These are phyloP conservation scores for Ammopiptanthus mongolicus DNA, from an alignment of 306 rosid species.

Conservation along the genomic window DNA sequence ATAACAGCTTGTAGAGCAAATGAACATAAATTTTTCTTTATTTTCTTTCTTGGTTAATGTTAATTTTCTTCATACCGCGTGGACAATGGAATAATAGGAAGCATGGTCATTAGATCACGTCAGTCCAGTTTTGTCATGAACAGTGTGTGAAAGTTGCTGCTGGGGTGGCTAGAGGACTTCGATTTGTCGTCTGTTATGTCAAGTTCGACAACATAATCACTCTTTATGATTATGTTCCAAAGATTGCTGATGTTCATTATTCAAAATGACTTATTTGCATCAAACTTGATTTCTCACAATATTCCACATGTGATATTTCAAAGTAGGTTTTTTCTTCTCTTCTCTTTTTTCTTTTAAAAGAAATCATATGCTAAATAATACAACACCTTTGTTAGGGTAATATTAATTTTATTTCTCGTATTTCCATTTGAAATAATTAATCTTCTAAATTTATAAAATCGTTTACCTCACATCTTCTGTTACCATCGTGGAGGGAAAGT, in stretches of 20 bases:
- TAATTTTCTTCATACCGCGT: no score
- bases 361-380: not conserved
- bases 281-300: not conserved
- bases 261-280: slow-evolving; percentile 24
- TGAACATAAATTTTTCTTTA: no score
- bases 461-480: not conserved
- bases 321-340: not conserved
- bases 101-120: no score
- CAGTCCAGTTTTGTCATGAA: no score
- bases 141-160: slow-evolving; percentile 36
- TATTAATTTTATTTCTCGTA: no score
- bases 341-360: no score
- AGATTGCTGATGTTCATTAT: slow-evolving; percentile 47
- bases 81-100: no score
- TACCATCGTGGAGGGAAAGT: not conserved
- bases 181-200: slow-evolving; percentile 42
- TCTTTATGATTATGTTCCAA: slow-evolving; percentile 43
- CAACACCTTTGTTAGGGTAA: not conserved
- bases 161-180: slow-evolving; percentile 44
- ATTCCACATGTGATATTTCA: not conserved
- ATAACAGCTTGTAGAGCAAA: no score
- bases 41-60: no score
- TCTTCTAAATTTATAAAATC: not conserved
- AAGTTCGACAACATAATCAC: slow-evolving; percentile 48
- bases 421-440: no score